Evolutionary conservation across 2,329 filamentous ascomycete species (phyloP).

Genomic region (Botrytis tulipae): DNA sequence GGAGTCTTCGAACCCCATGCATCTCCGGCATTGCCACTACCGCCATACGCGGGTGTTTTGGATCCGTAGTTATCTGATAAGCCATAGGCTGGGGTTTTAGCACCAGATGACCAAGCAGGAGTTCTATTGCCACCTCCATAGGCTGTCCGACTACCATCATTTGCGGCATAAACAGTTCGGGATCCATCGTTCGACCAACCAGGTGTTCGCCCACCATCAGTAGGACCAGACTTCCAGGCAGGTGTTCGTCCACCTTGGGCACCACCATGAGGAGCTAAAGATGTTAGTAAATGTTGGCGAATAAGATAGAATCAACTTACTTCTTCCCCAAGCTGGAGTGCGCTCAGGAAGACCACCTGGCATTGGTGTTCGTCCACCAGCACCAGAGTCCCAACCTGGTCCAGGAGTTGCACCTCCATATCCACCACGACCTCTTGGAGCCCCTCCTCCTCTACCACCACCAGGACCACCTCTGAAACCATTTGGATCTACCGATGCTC

Average conservation of each 20-base stretch:
- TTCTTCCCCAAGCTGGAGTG: conserved; percentile 74
- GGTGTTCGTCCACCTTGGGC: conserved; percentile 61
- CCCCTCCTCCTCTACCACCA: conserved; percentile 43
- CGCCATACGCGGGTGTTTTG: conserved; percentile 74
- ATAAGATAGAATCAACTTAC: conserved; percentile 48
- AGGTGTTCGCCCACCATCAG: conserved; percentile 56
- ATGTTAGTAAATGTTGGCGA: conserved; percentile 7
- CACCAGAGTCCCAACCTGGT: conserved; percentile 50
- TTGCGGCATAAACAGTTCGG: conserved; percentile 64
- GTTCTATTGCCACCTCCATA: conserved; percentile 74
- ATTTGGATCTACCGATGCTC: conserved; percentile 72
- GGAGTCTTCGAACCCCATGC: conserved; percentile 66
- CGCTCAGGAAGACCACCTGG: conserved; percentile 58
- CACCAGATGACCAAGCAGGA: conserved; percentile 75
- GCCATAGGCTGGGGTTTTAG: conserved; percentile 63
- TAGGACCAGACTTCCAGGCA: conserved; percentile 58
- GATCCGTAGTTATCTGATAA: conserved; percentile 62
- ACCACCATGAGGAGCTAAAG: conserved; percentile 51
- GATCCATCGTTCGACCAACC: conserved; percentile 66
- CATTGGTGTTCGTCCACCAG: conserved; percentile 67
- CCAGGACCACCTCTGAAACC: conserved; percentile 34
- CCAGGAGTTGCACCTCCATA: conserved; percentile 48
- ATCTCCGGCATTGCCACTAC: conserved; percentile 51
- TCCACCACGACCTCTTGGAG: conserved; percentile 42
- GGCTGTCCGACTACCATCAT: conserved; percentile 63